These are phyloP conservation scores for Heracleum sosnowskyi DNA, from an alignment of 129 eudicot genomes.

Conservation along the genomic window DNA sequence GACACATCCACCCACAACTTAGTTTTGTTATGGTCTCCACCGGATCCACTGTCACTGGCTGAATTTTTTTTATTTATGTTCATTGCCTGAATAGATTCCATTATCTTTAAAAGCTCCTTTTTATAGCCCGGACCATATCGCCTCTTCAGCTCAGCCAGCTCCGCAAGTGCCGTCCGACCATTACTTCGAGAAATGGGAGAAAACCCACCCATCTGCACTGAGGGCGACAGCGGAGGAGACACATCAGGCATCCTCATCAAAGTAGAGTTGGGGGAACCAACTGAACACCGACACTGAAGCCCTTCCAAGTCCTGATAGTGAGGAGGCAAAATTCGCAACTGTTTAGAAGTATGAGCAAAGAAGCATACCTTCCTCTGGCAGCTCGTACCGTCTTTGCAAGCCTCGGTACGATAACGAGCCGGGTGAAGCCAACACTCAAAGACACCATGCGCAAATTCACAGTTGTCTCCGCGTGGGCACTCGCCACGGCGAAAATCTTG, in stretches of 20 bases:
- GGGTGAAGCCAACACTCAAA: constrained; percentile 93
- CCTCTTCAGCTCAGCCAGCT: not conserved
- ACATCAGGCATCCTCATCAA: constrained; percentile 24
- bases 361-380: constrained; percentile 73
- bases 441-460: constrained; percentile 80
- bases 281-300: constrained; percentile 23
- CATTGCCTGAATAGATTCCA: constrained; percentile 44
- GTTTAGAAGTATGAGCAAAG: constrained; percentile 63
- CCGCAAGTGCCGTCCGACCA: constrained; percentile 15
- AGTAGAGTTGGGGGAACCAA: constrained; percentile 54
- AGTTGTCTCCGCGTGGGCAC: constrained; percentile 56
- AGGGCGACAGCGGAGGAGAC: constrained; percentile 52
- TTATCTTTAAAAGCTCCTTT: constrained; percentile 39
- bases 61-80: constrained; percentile 18
- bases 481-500: constrained; percentile 56
- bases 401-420: constrained; percentile 64
- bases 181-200: constrained; percentile 24
- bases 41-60: not conserved
- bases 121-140: constrained; percentile 27
- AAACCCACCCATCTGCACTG: constrained; percentile 7
- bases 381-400: constrained; percentile 71
- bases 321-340: constrained; percentile 44
- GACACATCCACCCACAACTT: constrained; percentile 41
- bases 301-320: constrained; percentile 3
- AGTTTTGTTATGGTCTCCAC: not conserved